Evolutionary conservation across 2,329 filamentous ascomycete genomes (phyloP).

Genomic region (Xylaria sp.): DNA sequence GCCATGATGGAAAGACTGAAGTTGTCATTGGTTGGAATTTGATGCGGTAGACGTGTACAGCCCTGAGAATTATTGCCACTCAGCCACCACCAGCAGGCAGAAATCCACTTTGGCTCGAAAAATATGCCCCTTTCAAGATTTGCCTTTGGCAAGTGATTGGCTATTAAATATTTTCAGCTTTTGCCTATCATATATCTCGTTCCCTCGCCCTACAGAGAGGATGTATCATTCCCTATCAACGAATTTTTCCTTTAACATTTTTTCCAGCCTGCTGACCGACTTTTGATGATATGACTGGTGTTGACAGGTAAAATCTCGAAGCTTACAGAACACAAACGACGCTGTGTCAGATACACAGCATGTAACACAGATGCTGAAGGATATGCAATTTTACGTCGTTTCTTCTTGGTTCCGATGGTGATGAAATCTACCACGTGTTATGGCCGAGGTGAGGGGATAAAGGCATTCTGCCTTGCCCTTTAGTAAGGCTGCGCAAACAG

Average conservation of each 20-base stretch:
- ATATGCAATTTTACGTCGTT: slow-evolving; percentile 5
- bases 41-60: not conserved
- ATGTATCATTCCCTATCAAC: not conserved
- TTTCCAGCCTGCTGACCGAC: slow-evolving; percentile 14
- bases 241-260: not conserved
- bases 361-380: not conserved
- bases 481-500: not conserved
- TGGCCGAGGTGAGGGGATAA: not conserved
- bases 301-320: not conserved
- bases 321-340: not conserved
- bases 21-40: not conserved
- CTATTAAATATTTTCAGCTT: not conserved
- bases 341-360: not conserved
- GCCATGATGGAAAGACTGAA: not conserved
- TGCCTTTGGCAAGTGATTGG: slow-evolving; percentile 4
- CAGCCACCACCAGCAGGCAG: not conserved
- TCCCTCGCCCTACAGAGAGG: not conserved
- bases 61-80: slow-evolving; percentile 16
- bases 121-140: not conserved
- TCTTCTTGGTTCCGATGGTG: not conserved
- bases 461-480: not conserved
- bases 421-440: slow-evolving; percentile 2
- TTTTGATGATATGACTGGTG: slow-evolving; percentile 2
- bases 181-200: not conserved
- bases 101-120: not conserved